These are phyloP conservation scores for Gelatoporia subvermispora DNA, from an alignment of 768 basidiomycete species.

Conservation along the genomic window DNA sequence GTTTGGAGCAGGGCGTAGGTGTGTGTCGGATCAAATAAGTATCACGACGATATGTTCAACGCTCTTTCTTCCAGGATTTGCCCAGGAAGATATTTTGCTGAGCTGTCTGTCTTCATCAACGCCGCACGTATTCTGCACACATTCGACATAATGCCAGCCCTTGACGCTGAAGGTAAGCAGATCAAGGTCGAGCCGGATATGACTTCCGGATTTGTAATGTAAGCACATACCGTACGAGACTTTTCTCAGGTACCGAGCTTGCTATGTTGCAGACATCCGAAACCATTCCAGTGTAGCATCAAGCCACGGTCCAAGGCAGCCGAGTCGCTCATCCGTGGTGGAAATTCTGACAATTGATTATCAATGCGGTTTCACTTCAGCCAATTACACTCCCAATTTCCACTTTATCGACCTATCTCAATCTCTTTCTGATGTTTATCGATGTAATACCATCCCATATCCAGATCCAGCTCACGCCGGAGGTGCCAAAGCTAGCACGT, in stretches of 20 bases:
- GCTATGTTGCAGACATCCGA: constrained; percentile 9
- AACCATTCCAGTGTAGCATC: constrained; percentile 11
- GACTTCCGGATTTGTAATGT: constrained; percentile 17
- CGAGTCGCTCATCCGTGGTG: constrained; percentile 4
- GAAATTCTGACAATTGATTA: too few relatives aligned
- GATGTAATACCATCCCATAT: too few relatives aligned
- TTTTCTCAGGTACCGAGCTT: not conserved
- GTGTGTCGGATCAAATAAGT: not conserved
- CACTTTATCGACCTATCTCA: too few relatives aligned
- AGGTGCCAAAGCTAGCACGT: constrained; percentile 53
- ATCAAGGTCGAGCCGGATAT: constrained; percentile 13
- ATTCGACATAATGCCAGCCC: constrained; percentile 9
- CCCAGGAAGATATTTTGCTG: constrained; percentile 12
- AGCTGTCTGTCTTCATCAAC: constrained; percentile 4
- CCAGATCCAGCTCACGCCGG: too few relatives aligned
- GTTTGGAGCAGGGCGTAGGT: constrained; percentile 24
- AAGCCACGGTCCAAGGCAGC: constrained; percentile 14
- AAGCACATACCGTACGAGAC: not conserved
- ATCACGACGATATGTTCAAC: not conserved
- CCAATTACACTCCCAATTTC: too few relatives aligned
- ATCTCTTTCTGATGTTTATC: too few relatives aligned
- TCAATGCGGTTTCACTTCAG: too few relatives aligned
- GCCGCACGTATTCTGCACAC: constrained; percentile 8
- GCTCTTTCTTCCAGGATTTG: constrained; percentile 4
- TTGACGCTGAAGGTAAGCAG: constrained; percentile 3